Evolutionary conservation across 2,329 filamentous ascomycete species (phyloP).

Genomic region (Boeremia lycopersici): DNA sequence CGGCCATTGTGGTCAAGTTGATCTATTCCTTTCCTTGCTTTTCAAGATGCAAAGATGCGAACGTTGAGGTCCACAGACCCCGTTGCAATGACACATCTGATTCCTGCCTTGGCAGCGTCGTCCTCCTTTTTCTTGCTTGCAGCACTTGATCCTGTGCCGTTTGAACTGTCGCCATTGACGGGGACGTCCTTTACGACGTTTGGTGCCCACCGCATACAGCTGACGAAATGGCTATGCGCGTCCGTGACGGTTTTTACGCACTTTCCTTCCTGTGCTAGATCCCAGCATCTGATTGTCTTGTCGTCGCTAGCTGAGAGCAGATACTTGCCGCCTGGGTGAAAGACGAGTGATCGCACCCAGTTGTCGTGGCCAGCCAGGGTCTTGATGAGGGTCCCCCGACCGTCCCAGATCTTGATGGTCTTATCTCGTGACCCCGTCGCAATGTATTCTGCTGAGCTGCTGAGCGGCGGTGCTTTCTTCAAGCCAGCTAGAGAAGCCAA

Average conservation of each 20-base stretch:
- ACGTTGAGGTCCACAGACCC: slow-evolving; percentile 83
- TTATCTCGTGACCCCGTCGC: slow-evolving; percentile 91
- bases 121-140: slow-evolving; percentile 59
- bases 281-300: slow-evolving; percentile 93
- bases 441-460: slow-evolving; percentile 82
- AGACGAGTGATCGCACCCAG: slow-evolving; percentile 85
- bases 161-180: slow-evolving; percentile 50
- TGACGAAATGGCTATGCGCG: slow-evolving; percentile 83
- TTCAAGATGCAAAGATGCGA: slow-evolving; percentile 72
- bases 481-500: slow-evolving; percentile 78
- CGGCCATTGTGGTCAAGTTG: background rate
- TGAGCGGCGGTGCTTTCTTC: slow-evolving; percentile 78
- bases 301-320: slow-evolving; percentile 86
- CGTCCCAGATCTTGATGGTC: slow-evolving; percentile 87
- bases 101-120: slow-evolving; percentile 62
- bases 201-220: slow-evolving; percentile 86
- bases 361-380: slow-evolving; percentile 90
- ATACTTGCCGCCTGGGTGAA: slow-evolving; percentile 92
- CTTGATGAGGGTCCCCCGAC: slow-evolving; percentile 81
- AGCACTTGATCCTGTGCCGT: slow-evolving; percentile 52
- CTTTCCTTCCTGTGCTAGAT: slow-evolving; percentile 85
- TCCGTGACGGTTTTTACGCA: slow-evolving; percentile 82
- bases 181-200: slow-evolving; percentile 67
- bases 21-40: background rate
- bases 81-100: slow-evolving; percentile 85